Evolutionary conservation across 1,139 yeast species (phyloP).

Genomic region (Waltiozyma sp.): DNA sequence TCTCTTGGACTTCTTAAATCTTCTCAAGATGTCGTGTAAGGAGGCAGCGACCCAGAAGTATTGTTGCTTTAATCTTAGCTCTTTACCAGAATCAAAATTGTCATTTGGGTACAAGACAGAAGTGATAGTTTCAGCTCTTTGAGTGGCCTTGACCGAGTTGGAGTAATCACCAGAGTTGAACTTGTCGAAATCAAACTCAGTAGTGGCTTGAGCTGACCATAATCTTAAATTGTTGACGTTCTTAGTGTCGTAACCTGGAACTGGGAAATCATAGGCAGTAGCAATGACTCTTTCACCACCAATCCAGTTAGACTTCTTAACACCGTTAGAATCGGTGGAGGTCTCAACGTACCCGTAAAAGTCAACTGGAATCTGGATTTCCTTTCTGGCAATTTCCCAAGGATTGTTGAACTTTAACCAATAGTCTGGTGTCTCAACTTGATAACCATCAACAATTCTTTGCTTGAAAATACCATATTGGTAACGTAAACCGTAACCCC

Average conservation of each 20-base stretch:
- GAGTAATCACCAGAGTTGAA: slow-evolving; percentile 89
- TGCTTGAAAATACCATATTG: slow-evolving; percentile 92
- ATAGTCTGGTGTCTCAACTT: slow-evolving; percentile 88
- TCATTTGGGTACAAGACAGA: slow-evolving; percentile 90
- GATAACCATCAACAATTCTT: slow-evolving; percentile 83
- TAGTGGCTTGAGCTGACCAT: slow-evolving; percentile 86
- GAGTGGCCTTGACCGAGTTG: slow-evolving; percentile 76
- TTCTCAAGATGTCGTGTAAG: slow-evolving; percentile 79
- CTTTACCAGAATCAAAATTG: slow-evolving; percentile 85
- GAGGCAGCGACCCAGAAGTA: slow-evolving; percentile 97
- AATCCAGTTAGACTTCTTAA: slow-evolving; percentile 54
- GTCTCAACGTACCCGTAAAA: slow-evolving; percentile 79
- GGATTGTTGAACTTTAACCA: slow-evolving; percentile 86
- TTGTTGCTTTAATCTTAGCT: slow-evolving; percentile 86
- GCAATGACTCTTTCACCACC: slow-evolving; percentile 89
- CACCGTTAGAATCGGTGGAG: slow-evolving; percentile 38
- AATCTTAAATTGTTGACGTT: slow-evolving; percentile 84
- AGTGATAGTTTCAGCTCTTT: slow-evolving; percentile 82
- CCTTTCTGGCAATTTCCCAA: slow-evolving; percentile 85
- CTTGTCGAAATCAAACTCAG: slow-evolving; percentile 85
- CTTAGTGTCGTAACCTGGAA: slow-evolving; percentile 78
- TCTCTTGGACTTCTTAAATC: slow-evolving; percentile 72
- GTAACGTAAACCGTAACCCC: slow-evolving; percentile 94
- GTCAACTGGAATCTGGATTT: slow-evolving; percentile 86
- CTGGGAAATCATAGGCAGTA: slow-evolving; percentile 87